Conservation (phyloP, 306 rosid genomes). For the Fragaria vesca region DNA sequence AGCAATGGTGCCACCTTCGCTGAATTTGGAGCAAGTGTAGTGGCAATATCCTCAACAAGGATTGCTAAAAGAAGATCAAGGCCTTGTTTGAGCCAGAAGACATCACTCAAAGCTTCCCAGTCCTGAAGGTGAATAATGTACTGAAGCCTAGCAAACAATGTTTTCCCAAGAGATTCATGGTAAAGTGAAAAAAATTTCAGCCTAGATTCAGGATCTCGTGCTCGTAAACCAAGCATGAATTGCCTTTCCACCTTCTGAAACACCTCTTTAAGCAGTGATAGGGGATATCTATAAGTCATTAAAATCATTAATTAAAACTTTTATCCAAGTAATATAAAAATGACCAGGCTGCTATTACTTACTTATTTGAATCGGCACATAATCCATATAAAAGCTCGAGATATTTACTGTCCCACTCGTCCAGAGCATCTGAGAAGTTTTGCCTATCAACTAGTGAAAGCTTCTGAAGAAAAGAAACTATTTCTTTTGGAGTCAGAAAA, state of each 20-base stretch:
- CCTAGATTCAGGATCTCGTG: conserved; percentile 88
- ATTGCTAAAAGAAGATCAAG: conserved; percentile 96
- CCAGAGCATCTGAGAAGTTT: conserved; percentile 59
- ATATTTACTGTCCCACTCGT: conserved; percentile 91
- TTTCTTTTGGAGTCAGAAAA: conserved; percentile 80
- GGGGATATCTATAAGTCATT: conserved; percentile 56
- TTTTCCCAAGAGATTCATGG: conserved; percentile 80
- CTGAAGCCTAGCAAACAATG: conserved; percentile 81
- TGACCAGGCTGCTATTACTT: conserved; percentile 34
- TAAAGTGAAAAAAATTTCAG: conserved; percentile 81
- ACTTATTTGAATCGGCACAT: conserved; percentile 88
- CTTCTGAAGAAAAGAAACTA: conserved; percentile 89
- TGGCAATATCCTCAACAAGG: conserved; percentile 91
- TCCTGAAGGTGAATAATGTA: conserved; percentile 86
- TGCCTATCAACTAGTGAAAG: conserved; percentile 92
- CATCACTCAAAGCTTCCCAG: conserved; percentile 95
- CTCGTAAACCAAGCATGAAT: conserved; percentile 95
- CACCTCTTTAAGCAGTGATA: conserved; percentile 76
- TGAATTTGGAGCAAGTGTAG: conserved; percentile 93
- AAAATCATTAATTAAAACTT: conserved; percentile 22
- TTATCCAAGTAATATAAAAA: conserved; percentile 18
- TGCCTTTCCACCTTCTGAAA: conserved; percentile 91
- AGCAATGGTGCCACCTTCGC: conserved; percentile 88
- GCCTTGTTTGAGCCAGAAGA: conserved; percentile 99
- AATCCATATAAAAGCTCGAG: conserved; percentile 83